These are phyloP conservation scores for Chaetomium sp. DNA, from an alignment of 2,329 filamentous ascomycete species.

Conservation along the genomic window DNA sequence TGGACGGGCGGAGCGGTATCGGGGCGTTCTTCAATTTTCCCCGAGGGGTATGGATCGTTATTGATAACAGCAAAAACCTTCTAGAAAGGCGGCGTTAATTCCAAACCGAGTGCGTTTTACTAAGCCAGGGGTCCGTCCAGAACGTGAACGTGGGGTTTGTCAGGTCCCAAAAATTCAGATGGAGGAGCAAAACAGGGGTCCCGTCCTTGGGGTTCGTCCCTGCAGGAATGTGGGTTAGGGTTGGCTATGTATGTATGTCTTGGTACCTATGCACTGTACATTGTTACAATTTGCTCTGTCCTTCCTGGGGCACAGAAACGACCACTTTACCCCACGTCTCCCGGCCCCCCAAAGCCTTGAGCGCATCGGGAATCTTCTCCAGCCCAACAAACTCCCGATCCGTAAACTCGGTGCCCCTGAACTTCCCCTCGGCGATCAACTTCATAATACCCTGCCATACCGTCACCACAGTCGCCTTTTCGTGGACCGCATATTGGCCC, in stretches of 20 bases:
- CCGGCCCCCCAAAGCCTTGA: conserved; percentile 69
- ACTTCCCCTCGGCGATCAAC: conserved; percentile 70
- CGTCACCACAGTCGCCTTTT: conserved; percentile 59
- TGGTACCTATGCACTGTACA: not conserved
- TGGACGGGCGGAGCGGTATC: conserved; percentile 1
- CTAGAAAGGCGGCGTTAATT: conserved; percentile 5
- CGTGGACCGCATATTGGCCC: conserved; percentile 73
- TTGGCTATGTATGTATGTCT: not conserved
- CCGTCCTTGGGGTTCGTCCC: not conserved
- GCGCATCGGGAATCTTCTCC: conserved; percentile 67
- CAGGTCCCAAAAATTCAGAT: conserved; percentile 2
- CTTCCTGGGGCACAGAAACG: conserved; percentile 69
- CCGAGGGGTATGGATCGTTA: not conserved
- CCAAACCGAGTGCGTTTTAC: conserved; percentile 16
- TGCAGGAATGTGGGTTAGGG: conserved; percentile 10
- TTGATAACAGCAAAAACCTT: conserved; percentile 1
- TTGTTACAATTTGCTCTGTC: conserved; percentile 47
- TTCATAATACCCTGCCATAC: conserved; percentile 82
- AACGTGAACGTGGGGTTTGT: conserved; percentile 12
- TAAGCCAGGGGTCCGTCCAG: conserved; percentile 9
- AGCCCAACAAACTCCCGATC: conserved; percentile 78
- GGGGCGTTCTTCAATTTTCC: not conserved
- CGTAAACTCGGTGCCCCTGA: conserved; percentile 73
- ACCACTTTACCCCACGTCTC: conserved; percentile 97
- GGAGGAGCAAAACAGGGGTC: conserved; percentile 8